Evolutionary conservation across 164 flowering plant species (phyloP), one percentile per base, ranked within the genome.

Genomic region (Umbellularia californica): DNA sequence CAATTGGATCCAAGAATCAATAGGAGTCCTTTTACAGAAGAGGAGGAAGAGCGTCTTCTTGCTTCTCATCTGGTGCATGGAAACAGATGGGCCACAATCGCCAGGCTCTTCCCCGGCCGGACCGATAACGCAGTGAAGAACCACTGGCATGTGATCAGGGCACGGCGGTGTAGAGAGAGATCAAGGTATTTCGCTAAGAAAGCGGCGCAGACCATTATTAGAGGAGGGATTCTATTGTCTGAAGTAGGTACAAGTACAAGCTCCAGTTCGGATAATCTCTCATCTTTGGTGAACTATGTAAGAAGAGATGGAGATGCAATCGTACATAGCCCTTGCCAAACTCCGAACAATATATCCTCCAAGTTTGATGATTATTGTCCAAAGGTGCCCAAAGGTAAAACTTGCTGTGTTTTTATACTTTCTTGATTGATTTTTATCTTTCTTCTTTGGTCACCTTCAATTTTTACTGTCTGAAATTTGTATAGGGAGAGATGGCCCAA

Each of bases 51-150:
- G 65, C 50, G 89, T 69, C 90, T 90, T 52, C 74, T 90, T 2
- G 85, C 87, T 23, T 83, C 89, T 60, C 94, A 90, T 60, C 77
- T 88, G 62, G 72, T 87, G 70, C 88, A 90, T 73, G 94, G 94
- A 0, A 90, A 90, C 50, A 75, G 87, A 77, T 90, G 91, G 91
- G 84, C 89, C 5, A 78, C 85, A 1, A 88, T 90, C 13, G 90
- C 94, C 0, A 81, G 90, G 60, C 82, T 82, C 33, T 90, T 90
- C 65, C 93, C 94, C 0, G 90, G 91, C 15, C 84, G 94, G 3
- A 90, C 94, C 1, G 94, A 90, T 77, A 88, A 90, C 50, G 94
- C 91, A 6, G 89, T 90, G 62, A 89, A 89, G 88, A 89, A 88
- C 73, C 93, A 89, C 63, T 89, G 93, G 93, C 91, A 89, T 75